Base-by-base conservation (phyloP, 169 alveolate species). In the Eimeria tenella region DNA sequence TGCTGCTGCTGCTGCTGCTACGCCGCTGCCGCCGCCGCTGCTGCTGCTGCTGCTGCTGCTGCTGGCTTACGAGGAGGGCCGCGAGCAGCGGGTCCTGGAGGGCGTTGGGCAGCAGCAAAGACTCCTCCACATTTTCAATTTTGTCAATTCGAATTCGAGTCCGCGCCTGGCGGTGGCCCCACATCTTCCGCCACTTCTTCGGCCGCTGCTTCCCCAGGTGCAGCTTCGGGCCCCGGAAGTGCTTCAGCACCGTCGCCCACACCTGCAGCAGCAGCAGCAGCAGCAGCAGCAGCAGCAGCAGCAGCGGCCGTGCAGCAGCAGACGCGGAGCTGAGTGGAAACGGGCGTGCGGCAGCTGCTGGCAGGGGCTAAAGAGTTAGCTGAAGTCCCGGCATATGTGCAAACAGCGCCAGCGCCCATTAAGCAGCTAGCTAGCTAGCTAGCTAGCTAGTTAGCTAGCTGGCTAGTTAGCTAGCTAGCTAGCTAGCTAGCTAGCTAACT, bases 201-300 rank as follows among this genome's bases (percentile, higher is more conserved):
- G 98, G 96, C 90, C 97, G 95, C 93, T 95, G 96, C 94, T 97
- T 97, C 71, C 95, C 94, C 31, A 96, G 86, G 71, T 90, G 70
- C 95, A 94, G 93, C 95, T 97, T 97, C 83, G 97, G 96, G n/a
- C 98, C 97, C 87, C 98, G 90, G 91, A 97, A 97, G 92, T 97
- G 98, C 94, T 95, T 93, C 75, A 94, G 71, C 56, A 97, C 95
- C 19, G 96, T 94, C 87, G 98, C 98, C 25, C 31, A n/a, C 7
- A 90, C 91, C 91, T 83, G 77, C 7, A 13, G n/a, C n/a, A 10
- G 7, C 31, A 52, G 53, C 50, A 21, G 70, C 89, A 81, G 56
- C 89, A 81, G 71, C 50, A 81, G 68, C 68, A 58, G 68, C 68
- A 58, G 68, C 68, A 58, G 68, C 19, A 58, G 68, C 68, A 58